Percentiles rank a stretch among this genome's conserved stretches.
These are phyloP conservation scores for Kwoniella sp. DNA, from an alignment of 768 basidiomycete genomes.

Conservation along the genomic window DNA sequence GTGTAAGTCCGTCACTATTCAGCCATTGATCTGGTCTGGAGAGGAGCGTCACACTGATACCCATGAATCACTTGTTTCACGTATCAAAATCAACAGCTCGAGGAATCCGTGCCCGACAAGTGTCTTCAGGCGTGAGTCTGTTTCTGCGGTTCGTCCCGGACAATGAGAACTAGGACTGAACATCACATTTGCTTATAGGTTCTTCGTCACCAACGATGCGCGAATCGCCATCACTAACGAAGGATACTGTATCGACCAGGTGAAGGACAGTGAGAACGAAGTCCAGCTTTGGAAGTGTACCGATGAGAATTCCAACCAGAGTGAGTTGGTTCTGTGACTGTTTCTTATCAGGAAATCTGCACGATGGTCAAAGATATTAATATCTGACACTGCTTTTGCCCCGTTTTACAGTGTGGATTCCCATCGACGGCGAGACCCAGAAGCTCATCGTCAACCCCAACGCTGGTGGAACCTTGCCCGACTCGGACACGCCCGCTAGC, in stretches of 20 bases:
- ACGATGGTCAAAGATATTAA: no score
- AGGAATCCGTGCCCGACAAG: not conserved
- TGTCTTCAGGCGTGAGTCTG: slow-evolving; percentile 4
- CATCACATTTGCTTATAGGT: not conserved
- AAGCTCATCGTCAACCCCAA: slow-evolving; percentile 1
- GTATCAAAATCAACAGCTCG: not conserved
- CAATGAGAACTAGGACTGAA: no score
- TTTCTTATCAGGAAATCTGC: no score
- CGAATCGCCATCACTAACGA: slow-evolving; percentile 3
- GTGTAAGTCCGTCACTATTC: not conserved
- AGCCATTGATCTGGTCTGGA: no score
- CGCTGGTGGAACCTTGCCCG: not conserved
- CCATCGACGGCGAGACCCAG: not conserved
- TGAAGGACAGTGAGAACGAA: not conserved
- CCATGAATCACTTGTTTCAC: no score
- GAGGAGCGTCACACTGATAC: no score
- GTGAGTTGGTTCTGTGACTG: no score
- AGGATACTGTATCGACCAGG: slow-evolving; percentile 4
- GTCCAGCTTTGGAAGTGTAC: slow-evolving; percentile 7
- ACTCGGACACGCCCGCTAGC: not conserved
- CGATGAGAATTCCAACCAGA: slow-evolving; percentile 10
- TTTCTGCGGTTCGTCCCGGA: no score
- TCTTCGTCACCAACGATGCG: slow-evolving; percentile 6
- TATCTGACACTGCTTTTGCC: not conserved
- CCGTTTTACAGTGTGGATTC: not conserved